A percentile compares a stretch with the other conserved stretches of the same genome.
phyloP scores from a whole-genome alignment of 208 protist genomes.

The Jaenimonas drosophilae region DNA sequence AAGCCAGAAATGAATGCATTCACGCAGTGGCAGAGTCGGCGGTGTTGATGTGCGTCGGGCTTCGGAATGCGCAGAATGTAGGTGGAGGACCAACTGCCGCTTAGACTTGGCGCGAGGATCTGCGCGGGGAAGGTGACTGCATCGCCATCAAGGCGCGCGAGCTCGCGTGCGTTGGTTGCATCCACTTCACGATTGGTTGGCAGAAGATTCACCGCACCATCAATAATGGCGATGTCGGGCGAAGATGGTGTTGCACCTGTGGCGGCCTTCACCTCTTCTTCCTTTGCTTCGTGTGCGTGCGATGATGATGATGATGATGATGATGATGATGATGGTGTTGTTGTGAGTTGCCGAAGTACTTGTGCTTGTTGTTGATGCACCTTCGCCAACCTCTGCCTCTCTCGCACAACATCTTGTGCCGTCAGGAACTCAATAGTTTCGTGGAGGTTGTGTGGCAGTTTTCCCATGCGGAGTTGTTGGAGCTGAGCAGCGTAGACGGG shows the following conservation, averaged over 20 bases:
- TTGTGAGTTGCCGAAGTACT: too few species aligned
- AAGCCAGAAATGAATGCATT: neutral
- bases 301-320: too few species aligned
- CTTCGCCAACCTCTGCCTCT: slow-evolving; percentile 7
- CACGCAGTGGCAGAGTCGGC: too few species aligned
- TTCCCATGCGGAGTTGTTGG: slow-evolving; percentile 57
- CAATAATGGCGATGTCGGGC: slow-evolving; percentile 36
- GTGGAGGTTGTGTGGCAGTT: slow-evolving; percentile 41
- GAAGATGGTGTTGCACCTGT: neutral
- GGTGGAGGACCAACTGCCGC: slow-evolving; percentile 57
- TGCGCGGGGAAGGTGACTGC: slow-evolving; percentile 35
- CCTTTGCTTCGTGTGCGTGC: too few species aligned
- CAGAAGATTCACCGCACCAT: slow-evolving; percentile 66
- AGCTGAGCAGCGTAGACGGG: slow-evolving; percentile 51
- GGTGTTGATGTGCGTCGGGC: slow-evolving; percentile 7
- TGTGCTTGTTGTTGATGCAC: slow-evolving; percentile 11
- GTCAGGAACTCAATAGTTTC: slow-evolving; percentile 52
- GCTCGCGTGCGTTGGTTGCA: slow-evolving; percentile 43
- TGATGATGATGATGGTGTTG: too few species aligned
- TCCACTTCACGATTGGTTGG: slow-evolving; percentile 73
- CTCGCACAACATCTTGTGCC: slow-evolving; percentile 8
- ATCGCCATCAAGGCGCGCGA: slow-evolving; percentile 56
- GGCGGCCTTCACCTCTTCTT: neutral
- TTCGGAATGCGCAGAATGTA: slow-evolving; percentile 39
- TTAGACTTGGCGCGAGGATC: slow-evolving; percentile 35